phyloP scores from a whole-genome alignment of 2,329 filamentous ascomycete species.

The Penicillium sp. region DNA sequence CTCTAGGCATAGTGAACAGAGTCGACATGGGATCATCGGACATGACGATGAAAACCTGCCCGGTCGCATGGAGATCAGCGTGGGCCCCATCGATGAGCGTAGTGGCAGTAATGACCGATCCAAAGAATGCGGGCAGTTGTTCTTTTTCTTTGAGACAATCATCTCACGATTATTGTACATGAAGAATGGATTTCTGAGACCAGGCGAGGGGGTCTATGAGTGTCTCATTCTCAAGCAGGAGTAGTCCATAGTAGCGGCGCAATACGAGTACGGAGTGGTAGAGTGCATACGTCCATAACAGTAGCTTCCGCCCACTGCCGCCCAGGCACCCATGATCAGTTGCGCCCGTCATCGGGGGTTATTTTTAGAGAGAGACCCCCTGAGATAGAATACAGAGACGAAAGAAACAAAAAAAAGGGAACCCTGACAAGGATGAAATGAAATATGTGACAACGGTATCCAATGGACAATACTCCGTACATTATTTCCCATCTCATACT shows the following conservation, averaged over 20 bases:
- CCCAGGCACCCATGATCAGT: slow-evolving; percentile 11
- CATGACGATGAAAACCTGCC: not conserved
- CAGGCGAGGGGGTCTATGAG: slow-evolving; percentile 8
- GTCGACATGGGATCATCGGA: slow-evolving; percentile 1
- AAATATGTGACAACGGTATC: no score
- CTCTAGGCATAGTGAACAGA: not conserved
- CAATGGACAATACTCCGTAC: not conserved
- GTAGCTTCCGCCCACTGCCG: slow-evolving; percentile 7
- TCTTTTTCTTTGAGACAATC: not conserved
- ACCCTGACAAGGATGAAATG: no score
- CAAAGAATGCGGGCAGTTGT: slow-evolving; percentile 3
- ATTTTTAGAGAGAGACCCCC: slow-evolving; percentile 8
- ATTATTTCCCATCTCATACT: not conserved
- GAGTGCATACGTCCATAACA: not conserved
- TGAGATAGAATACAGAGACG: not conserved
- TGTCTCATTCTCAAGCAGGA: slow-evolving; percentile 11
- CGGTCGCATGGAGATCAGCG: not conserved
- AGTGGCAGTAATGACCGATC: slow-evolving; percentile 6
- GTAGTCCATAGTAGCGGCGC: not conserved
- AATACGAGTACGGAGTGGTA: not conserved
- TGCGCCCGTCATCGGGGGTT: slow-evolving; percentile 11
- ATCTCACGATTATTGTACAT: not conserved
- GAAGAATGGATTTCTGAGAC: not conserved
- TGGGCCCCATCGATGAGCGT: not conserved
- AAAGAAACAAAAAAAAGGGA: not conserved